Conservation (phyloP, 306 rosid species). For the Prunus kanzakura region DNA sequence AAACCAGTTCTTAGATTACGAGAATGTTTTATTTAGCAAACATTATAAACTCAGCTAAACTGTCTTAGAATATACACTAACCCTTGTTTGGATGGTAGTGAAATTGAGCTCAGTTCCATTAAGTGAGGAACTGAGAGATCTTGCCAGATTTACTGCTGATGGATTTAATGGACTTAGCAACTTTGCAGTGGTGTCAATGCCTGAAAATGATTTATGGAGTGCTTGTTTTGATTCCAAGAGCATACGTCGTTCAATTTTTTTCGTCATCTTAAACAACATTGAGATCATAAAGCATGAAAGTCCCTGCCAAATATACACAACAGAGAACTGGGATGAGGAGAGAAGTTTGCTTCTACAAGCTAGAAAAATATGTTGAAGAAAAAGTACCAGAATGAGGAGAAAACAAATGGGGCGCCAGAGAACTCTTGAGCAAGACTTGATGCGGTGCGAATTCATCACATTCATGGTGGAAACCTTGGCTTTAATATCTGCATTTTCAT, state of each 20-base stretch:
- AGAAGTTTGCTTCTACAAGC: neutral
- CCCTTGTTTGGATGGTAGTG: constrained; percentile 13
- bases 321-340: neutral
- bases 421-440: constrained; percentile 7
- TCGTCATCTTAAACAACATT: neutral
- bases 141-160: constrained; percentile 14
- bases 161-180: constrained; percentile 15
- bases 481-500: constrained; percentile 14
- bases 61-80: neutral
- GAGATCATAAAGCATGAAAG: constrained; percentile 6
- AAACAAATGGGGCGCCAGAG: constrained; percentile 21
- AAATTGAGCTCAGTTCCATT: constrained; percentile 16
- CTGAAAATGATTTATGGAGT: neutral
- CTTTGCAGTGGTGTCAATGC: constrained; percentile 12
- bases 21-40: too few relatives aligned
- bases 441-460: neutral
- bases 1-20: too few relatives aligned
- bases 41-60: too few relatives aligned
- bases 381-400: constrained; percentile 2
- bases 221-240: neutral
- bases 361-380: neutral
- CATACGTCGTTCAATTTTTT: neutral
- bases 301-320: constrained; percentile 1
- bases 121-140: constrained; percentile 17
- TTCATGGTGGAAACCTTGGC: neutral